A percentile compares a stretch with the other conserved stretches of the same genome.
Conservation (phyloP, 805 yeast genomes). For the Spencermartinsiella europaea region DNA sequence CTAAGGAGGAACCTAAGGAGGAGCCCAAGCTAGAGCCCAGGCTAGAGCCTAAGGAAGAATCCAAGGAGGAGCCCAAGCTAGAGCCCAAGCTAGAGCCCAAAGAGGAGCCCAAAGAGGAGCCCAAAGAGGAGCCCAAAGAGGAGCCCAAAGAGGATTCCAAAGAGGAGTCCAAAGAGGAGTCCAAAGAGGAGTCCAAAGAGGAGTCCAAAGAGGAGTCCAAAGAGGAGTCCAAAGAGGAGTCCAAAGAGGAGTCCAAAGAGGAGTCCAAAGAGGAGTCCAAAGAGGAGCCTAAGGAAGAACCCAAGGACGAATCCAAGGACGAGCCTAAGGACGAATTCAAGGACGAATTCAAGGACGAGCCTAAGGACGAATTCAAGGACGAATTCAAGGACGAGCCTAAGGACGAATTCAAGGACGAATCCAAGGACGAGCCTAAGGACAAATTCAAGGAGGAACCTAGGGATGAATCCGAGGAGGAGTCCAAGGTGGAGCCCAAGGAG, state of each 20-base stretch:
- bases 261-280: conserved; percentile 1
- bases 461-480: not conserved
- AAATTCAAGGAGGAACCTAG: conserved; percentile 8
- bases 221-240: not conserved
- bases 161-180: not conserved
- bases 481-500: conserved; percentile 2
- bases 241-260: too few relatives aligned
- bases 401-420: not conserved
- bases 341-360: not conserved
- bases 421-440: not conserved
- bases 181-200: conserved; percentile 3
- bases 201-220: conserved; percentile 1
- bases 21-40: not conserved
- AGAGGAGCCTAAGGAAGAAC: not conserved
- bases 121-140: not conserved
- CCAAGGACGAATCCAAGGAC: not conserved
- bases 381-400: not conserved
- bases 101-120: conserved; percentile 10
- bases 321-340: not conserved
- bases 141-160: not conserved
- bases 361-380: not conserved
- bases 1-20: conserved; percentile 1
- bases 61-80: not conserved
- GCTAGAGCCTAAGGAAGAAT: not conserved
- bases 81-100: not conserved